These are phyloP conservation scores for Huntiella bhutanensis DNA, from an alignment of 2,329 filamentous ascomycete genomes.

Conservation along the genomic window DNA sequence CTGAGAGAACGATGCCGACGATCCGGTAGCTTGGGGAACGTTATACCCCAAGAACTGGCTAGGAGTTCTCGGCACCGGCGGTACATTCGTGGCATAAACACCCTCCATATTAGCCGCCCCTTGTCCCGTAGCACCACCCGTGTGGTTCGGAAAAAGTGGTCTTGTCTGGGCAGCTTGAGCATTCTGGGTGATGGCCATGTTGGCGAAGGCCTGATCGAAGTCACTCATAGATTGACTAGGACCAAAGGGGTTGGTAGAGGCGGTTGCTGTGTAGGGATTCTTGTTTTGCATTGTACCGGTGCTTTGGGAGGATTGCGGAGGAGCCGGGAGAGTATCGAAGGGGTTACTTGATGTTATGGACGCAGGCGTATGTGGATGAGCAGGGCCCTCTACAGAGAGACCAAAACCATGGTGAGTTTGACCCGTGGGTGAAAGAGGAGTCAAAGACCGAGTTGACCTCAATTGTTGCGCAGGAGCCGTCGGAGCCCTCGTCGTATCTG, in stretches of 20 bases:
- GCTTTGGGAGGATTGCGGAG: constrained; percentile 44
- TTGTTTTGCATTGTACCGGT: constrained; percentile 41
- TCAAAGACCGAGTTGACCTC: constrained; percentile 33
- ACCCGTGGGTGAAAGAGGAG: constrained; percentile 28
- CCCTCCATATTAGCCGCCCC: constrained; percentile 14
- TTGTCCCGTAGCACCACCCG: constrained; percentile 38
- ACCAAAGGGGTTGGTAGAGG: constrained; percentile 54
- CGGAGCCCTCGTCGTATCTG: constrained; percentile 40
- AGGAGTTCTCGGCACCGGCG: constrained; percentile 52
- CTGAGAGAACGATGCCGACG: constrained; percentile 12
- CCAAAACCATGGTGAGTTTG: constrained; percentile 17
- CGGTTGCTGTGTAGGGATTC: constrained; percentile 28
- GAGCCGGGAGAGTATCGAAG: constrained; percentile 41
- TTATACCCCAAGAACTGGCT: constrained; percentile 20
- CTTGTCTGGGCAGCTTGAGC: constrained; percentile 24
- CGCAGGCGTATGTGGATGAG: constrained; percentile 19
- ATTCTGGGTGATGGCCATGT: constrained; percentile 39
- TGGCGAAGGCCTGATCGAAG: constrained; percentile 54
- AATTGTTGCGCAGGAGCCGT: constrained; percentile 15
- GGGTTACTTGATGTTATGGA: constrained; percentile 34
- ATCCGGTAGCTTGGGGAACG: constrained; percentile 10
- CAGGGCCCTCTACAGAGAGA: constrained; percentile 15
- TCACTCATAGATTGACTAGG: constrained; percentile 23
- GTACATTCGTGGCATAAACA: constrained; percentile 25
- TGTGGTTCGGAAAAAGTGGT: constrained; percentile 57